A percentile compares a stretch with the other conserved stretches of the same genome.
phyloP scores from a whole-genome alignment of 2,329 filamentous ascomycete genomes.

The Tolypocladium pustulatum region DNA sequence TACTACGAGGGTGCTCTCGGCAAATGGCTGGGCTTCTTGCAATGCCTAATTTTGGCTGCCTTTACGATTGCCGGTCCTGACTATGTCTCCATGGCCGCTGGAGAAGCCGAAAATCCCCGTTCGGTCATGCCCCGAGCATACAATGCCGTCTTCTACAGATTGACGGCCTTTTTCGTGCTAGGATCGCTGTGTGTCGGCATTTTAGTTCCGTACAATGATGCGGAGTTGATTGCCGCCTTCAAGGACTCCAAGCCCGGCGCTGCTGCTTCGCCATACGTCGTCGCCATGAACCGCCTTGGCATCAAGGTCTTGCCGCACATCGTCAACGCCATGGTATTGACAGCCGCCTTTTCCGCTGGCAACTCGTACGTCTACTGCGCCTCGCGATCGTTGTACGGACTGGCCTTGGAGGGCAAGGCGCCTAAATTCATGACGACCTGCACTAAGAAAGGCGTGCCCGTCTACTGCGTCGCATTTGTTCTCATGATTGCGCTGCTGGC shows the following conservation, averaged over 20 bases:
- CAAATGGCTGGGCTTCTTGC: slow-evolving; percentile 64
- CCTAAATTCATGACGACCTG: slow-evolving; percentile 49
- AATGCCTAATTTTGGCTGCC: slow-evolving; percentile 61
- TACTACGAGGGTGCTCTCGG: slow-evolving; percentile 56
- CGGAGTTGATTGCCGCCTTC: slow-evolving; percentile 50
- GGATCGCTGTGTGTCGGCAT: slow-evolving; percentile 65
- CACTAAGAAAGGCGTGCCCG: slow-evolving; percentile 56
- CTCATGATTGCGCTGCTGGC: slow-evolving; percentile 59
- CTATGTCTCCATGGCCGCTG: slow-evolving; percentile 58
- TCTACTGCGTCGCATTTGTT: slow-evolving; percentile 60
- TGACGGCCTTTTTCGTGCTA: slow-evolving; percentile 66
- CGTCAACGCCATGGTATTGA: slow-evolving; percentile 63
- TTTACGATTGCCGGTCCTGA: slow-evolving; percentile 61
- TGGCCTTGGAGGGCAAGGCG: slow-evolving; percentile 59
- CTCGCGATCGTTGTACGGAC: slow-evolving; percentile 56
- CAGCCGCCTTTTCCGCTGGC: slow-evolving; percentile 55
- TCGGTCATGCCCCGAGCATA: slow-evolving; percentile 61
- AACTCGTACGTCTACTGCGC: slow-evolving; percentile 57
- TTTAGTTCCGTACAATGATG: slow-evolving; percentile 58
- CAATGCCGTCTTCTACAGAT: slow-evolving; percentile 69
- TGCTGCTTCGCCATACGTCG: slow-evolving; percentile 56
- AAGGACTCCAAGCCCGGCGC: slow-evolving; percentile 49
- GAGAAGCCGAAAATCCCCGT: slow-evolving; percentile 62
- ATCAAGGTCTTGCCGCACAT: slow-evolving; percentile 58
- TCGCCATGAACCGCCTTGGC: slow-evolving; percentile 56